Base-by-base conservation (phyloP, 1,284 basidiomycete species). In the Boletus semigastroideus region DNA sequence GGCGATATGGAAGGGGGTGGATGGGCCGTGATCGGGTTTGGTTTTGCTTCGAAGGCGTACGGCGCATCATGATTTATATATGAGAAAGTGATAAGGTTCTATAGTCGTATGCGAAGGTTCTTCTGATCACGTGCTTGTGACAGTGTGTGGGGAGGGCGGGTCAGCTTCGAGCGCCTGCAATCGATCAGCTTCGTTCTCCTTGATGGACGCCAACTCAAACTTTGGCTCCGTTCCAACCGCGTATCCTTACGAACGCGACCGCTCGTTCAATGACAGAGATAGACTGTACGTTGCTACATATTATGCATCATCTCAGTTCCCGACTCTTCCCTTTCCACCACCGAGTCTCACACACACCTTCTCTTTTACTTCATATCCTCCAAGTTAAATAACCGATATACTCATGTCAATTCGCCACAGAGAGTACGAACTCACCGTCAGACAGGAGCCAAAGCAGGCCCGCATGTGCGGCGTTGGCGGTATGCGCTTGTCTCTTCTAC, bases 401-500 rank as follows among this genome's bases (percentile, higher is more conserved):
- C 44, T 41, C 57, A 55, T 60, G 43, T 31, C 20, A 6, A 20
- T 31, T 42, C 27, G 11, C 38, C 25, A 10, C 71, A 93, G 92
- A 67, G 82, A 87, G 54, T 95, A 94, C 69, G 84, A 92, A 51
- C 81, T 95, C 59, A 82, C 78, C 31, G 84, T 95, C 51, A 79
- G 90, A 42, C 93, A 95, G 68, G 90, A 96, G 72, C 93, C 93
- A 2, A 88, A 92, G 66, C 87, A 90, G 72, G 92, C 93, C 2
- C 79, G 93, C 50, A 94, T 96, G 91, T 94, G 92, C 63, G 92
- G 92, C 44, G 87, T 93, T 8, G 92, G 92, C 46, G 92, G 94
- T 62, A 90, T 90, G 78, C 84, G 86, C 3, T 13, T 31, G 83
- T 50, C 49, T 66, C 13, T 59, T 37, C 41, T 48, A 45, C 30